Evolutionary conservation across 108 stramenopile genomes (phyloP).

Genomic region (Cyclotella choctawhatcheeana): DNA sequence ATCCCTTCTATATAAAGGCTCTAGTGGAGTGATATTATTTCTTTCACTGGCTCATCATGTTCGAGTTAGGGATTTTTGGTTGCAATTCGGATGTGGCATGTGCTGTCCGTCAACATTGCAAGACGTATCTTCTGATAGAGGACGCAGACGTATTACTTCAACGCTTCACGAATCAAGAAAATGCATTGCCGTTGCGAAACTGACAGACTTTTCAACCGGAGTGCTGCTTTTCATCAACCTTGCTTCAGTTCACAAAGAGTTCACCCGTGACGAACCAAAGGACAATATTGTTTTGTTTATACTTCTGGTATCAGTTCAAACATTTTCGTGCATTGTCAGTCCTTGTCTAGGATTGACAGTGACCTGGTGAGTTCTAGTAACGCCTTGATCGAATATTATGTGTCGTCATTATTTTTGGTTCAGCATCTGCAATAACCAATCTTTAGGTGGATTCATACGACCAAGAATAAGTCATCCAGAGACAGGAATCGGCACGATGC

Average conservation of each 20-base stretch:
- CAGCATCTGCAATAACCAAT: neutral
- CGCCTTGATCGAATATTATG: neutral
- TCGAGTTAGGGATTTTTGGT: constrained; percentile 16
- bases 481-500: neutral
- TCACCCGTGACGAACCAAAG: constrained; percentile 22
- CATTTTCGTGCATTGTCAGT: constrained; percentile 10
- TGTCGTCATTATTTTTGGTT: neutral
- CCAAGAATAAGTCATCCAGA: neutral
- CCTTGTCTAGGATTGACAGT: constrained; percentile 7
- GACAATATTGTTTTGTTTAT: constrained; percentile 10
- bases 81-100: constrained; percentile 9
- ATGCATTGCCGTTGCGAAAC: constrained; percentile 20
- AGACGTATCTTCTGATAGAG: neutral
- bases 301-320: constrained; percentile 8
- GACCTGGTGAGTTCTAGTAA: constrained; percentile 17
- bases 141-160: neutral
- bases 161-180: constrained; percentile 13
- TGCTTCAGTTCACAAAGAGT: neutral
- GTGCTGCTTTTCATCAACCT: constrained; percentile 23
- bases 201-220: constrained; percentile 10
- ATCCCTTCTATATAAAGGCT: constrained; percentile 18
- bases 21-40: constrained; percentile 12
- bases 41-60: constrained; percentile 24
- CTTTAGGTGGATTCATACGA: neutral
- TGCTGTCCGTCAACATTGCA: neutral